Conservation (phyloP, 129 eudicot genomes). For the Calendula officinalis region DNA sequence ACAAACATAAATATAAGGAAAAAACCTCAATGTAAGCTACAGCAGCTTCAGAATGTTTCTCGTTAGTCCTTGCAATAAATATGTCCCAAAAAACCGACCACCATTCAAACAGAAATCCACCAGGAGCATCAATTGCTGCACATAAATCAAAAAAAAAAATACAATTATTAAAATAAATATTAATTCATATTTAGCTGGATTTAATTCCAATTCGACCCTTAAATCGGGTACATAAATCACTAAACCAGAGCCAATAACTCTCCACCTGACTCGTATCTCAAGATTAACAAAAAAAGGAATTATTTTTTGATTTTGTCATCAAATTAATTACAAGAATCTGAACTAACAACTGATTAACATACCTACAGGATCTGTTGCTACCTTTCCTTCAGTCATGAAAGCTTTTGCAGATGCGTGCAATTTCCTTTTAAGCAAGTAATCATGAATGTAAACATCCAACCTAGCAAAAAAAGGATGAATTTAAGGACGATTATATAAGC, state of each 20-base stretch:
- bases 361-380: slow-evolving; percentile 99
- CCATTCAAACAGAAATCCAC: slow-evolving; percentile 99
- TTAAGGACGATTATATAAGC: slow-evolving; percentile 17
- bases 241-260: slow-evolving; percentile 6
- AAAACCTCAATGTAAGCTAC: slow-evolving; percentile 94
- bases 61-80: slow-evolving; percentile 93
- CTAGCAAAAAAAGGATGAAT: slow-evolving; percentile 36
- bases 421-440: slow-evolving; percentile 85
- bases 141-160: background rate
- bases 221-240: slow-evolving; percentile 7
- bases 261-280: slow-evolving; percentile 7
- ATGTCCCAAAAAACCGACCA: slow-evolving; percentile 99
- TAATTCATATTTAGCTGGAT: background rate
- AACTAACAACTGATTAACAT: slow-evolving; percentile 17
- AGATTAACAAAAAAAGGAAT: slow-evolving; percentile 14
- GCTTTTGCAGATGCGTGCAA: slow-evolving; percentile 93
- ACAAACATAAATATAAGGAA: slow-evolving; percentile 3
- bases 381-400: slow-evolving; percentile 99
- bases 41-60: slow-evolving; percentile 98
- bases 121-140: slow-evolving; percentile 99
- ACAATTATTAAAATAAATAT: slow-evolving; percentile 5
- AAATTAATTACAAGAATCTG: background rate
- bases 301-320: background rate
- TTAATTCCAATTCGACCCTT: background rate
- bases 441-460: slow-evolving; percentile 99